These are phyloP conservation scores for Rutidosis leptorrhynchoides DNA, from an alignment of 129 eudicot species.

Conservation along the genomic window DNA sequence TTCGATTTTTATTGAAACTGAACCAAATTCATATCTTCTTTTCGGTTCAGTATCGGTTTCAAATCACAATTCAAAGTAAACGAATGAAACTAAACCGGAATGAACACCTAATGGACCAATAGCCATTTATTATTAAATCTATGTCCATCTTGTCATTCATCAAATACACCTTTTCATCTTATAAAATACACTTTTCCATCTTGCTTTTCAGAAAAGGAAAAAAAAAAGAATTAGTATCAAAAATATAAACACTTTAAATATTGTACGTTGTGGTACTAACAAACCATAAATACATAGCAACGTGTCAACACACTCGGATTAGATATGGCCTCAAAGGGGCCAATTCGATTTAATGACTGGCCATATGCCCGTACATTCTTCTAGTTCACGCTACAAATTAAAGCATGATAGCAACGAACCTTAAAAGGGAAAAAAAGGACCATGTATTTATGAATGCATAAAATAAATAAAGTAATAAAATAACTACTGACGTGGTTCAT, in stretches of 20 bases:
- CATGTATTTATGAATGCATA: not conserved
- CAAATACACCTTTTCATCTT: not conserved
- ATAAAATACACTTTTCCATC: too few relatives aligned
- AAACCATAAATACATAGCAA: too few relatives aligned
- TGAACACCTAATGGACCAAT: too few relatives aligned
- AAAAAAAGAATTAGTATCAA: not conserved
- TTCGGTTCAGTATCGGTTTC: too few relatives aligned
- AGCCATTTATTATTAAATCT: too few relatives aligned
- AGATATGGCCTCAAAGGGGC: not conserved
- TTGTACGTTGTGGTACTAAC: not conserved
- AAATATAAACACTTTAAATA: too few relatives aligned
- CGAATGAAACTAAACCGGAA: too few relatives aligned
- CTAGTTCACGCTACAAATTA: not conserved
- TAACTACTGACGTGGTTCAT: not conserved
- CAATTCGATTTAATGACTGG: not conserved
- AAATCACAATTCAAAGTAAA: too few relatives aligned
- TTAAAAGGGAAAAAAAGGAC: not conserved
- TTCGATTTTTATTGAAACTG: too few relatives aligned
- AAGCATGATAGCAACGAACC: not conserved
- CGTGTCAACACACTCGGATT: not conserved
- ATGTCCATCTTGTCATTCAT: not conserved
- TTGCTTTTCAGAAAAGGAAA: too few relatives aligned
- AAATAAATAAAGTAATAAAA: not conserved
- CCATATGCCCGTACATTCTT: not conserved
- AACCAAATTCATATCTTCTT: too few relatives aligned